phyloP scores from a whole-genome alignment of 2,329 filamentous ascomycete species.

The Capronia coronata region DNA sequence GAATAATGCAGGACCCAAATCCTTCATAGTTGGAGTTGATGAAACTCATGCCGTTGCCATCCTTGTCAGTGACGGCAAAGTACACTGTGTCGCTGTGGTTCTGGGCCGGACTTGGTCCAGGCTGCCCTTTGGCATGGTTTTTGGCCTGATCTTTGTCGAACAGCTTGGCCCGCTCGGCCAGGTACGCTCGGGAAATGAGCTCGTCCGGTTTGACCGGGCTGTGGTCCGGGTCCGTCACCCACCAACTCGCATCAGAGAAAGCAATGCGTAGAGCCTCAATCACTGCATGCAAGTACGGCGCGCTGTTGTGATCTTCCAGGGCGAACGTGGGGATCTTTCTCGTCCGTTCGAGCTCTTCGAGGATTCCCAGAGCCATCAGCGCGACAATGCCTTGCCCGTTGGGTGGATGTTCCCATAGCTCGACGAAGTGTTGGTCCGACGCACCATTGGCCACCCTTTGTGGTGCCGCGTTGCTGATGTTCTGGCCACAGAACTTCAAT shows the following conservation, averaged over 20 bases:
- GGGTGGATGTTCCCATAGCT: constrained; percentile 94
- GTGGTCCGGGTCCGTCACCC: constrained; percentile 60
- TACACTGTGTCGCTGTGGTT: constrained; percentile 90
- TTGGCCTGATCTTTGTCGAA: constrained; percentile 51
- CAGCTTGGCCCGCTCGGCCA: constrained; percentile 61
- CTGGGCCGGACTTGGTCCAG: constrained; percentile 62
- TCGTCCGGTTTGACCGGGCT: constrained; percentile 58
- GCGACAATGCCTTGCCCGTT: constrained; percentile 96
- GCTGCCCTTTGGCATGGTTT: constrained; percentile 57
- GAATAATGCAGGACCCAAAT: constrained; percentile 79
- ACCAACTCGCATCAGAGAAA: constrained; percentile 88
- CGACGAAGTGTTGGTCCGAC: constrained; percentile 42
- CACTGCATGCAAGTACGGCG: constrained; percentile 74
- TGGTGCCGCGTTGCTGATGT: constrained; percentile 40
- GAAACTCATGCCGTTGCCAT: constrained; percentile 88
- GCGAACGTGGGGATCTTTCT: constrained; percentile 68
- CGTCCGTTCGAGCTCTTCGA: constrained; percentile 73
- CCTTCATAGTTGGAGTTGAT: constrained; percentile 93
- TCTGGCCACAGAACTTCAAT: constrained; percentile 66
- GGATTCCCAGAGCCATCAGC: constrained; percentile 85
- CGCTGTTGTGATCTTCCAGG: constrained; percentile 69
- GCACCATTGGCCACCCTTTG: constrained; percentile 35
- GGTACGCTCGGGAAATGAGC: constrained; percentile 67
- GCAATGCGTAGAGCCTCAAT: constrained; percentile 83
- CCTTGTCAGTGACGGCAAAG: constrained; percentile 72